Base-by-base conservation (phyloP, 2,329 filamentous ascomycete species). In the Aureobasidium sp. region DNA sequence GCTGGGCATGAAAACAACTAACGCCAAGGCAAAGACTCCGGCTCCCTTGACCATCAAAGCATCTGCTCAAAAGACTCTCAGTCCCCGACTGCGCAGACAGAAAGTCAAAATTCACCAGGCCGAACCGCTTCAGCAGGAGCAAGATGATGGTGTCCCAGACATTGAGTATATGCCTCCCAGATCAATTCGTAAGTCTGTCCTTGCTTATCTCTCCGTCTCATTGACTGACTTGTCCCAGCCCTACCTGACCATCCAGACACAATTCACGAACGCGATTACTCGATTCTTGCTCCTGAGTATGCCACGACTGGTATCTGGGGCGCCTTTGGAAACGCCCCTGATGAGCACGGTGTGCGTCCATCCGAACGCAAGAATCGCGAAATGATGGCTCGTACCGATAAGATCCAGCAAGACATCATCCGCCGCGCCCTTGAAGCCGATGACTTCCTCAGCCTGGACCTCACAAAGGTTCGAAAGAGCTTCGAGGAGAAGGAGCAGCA, bases 1-100 rank as follows among this genome's bases (percentile, higher is more conserved):
- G 14, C 79, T 99, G 52, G 93, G 93, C 37, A 88, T 90, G 81
- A 99, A 99, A 76, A 97, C 93, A 1, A 97, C 94, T 58, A 99
- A 99, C 74, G 91, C 90, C 60, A 97, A 96, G 79, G 83, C 87
- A 64, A 86, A 88, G 66, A 87, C 86, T 4, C 83, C 34, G n/a
- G 67, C 64, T 14, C 63, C 63, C 22, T 39, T 86, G 83, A 36
- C 87, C 86, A 44, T 80, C 82, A 52, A 84, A 64, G 20, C 65
- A 67, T 51, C 52, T 52, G 47, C 55, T 17, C 60, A 59, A n/a
- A 64, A 63, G 45, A 82, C 79, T 11, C 81, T 82, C 3, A 87
- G 84, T 17, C 78, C 80, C 5, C 85, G 87, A 79, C 63, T 78
- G 68, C 73, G 74, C 70, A 70, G 79, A 72, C 71, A 79, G 67